Base-by-base conservation (phyloP, 345 rosid genomes). In the Microcos paniculata region DNA sequence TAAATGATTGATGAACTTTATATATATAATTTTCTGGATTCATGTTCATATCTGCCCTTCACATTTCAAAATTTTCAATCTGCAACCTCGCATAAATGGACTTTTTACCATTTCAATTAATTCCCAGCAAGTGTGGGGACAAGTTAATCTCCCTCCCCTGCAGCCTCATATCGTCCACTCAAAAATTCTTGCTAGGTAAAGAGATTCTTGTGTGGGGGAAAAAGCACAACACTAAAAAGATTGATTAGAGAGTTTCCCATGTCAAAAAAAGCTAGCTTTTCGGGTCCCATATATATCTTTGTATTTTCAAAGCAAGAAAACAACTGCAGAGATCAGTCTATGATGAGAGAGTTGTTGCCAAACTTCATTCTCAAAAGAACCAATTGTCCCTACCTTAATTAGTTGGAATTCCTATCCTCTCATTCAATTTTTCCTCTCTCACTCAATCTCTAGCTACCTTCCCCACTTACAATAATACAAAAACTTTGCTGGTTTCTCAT, bases 361-460 rank as follows among this genome's bases (percentile, higher is more conserved):
- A 72, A 62, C 69, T 70, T 77, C 72, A 30, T 62, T 63, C 59
- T 70, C 66, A 56, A 19, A 65, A 23, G 12, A 52, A 14, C 55
- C 42, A 3, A n/a, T n/a, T 63, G 80, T 72, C 80, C 86, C 82
- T 70, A 74, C 81, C 77, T 70, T 46, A 21, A 81, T 71, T 82
- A 21, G 82, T 71, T 82, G 83, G 83, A 79, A 70, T 52, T 74
- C 75, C 78, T 64, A 77, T 77, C 82, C 24, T 78, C 69, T 56
- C n/a, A 7, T 68, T 68, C 51, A 23, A 13, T 18, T 11, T 11
- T 57, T 52, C 62, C 40, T 35, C 4, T 40, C 35, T 53, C n/a
- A n/a, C n/a, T n/a, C n/a, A n/a, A n/a, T n/a, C n/a, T n/a, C n/a
- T n/a, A n/a, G n/a, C n/a, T 24, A 11, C 64, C 24, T 28, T 38